Base-by-base conservation (phyloP, 2,329 filamentous ascomycete genomes). In the Neonectria faginata region DNA sequence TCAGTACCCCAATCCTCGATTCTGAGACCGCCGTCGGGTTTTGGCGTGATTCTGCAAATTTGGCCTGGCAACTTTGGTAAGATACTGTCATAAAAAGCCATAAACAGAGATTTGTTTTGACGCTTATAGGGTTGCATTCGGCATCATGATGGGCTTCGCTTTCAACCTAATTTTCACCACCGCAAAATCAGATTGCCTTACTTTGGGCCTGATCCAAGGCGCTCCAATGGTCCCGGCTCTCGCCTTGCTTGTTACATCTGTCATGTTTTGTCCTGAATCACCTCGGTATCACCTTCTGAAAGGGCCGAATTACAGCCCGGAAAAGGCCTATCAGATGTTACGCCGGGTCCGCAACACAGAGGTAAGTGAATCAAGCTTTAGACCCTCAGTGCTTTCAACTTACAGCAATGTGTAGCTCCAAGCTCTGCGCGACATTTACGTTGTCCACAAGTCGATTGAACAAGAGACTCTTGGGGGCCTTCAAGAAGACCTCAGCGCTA, bases 31-130 rank as follows among this genome's bases (percentile, higher is more conserved):
- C 81, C 0, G 75, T 82, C 14, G 79, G 80, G 0, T 82, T 79
- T 65, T 83, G 81, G 81, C 75, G 81, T 67, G 82, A 81, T 2
- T 81, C 79, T n/a, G 79, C 79, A 3, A 80, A 82, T 16, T 74
- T 83, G 0, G 79, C 79, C 3, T 84, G 82, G 81, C 81, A 84
- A 58, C 70, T 84, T 3, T 81, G 79, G 78, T 61, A 50, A 50
- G 18, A 14, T 3, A 12, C 74, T 8, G 64, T 66, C 25, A 1
- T 3, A 74, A 75, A 62, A 3, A 64, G 51, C 20, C 5, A 12
- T 8, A 20, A 22, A 20, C 27, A 7, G 2, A 16, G 11, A 10
- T 44, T 48, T 5, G 51, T 27, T 14, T 18, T 9, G 3, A 29
- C 5, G 8, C 14, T 2, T 1, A 42, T 8, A 61, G 44, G 58